phyloP scores from a whole-genome alignment of 2,329 filamentous ascomycete species.

The Didymellaceae sp. region DNA sequence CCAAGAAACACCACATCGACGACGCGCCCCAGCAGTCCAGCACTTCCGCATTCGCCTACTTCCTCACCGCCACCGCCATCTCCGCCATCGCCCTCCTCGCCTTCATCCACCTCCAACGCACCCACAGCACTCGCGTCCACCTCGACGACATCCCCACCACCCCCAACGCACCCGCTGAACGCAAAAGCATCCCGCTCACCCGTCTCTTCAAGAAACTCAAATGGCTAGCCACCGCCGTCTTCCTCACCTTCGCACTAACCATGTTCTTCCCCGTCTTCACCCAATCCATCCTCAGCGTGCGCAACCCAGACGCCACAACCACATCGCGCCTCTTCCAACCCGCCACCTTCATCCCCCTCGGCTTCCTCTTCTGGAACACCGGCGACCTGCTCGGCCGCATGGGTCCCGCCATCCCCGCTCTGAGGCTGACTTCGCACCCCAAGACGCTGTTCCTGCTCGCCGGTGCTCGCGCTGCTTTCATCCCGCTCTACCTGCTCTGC shows the following conservation, averaged over 20 bases:
- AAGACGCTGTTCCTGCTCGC: constrained; percentile 71
- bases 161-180: constrained; percentile 19
- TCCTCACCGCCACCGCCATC: constrained; percentile 82
- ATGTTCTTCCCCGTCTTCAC: constrained; percentile 98
- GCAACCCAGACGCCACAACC: constrained; percentile 47
- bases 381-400: constrained; percentile 84
- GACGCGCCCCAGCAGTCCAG: constrained; percentile 53
- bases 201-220: constrained; percentile 77
- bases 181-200: constrained; percentile 64
- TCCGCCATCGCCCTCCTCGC: constrained; percentile 73
- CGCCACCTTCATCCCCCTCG: constrained; percentile 84
- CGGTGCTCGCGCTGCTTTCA: constrained; percentile 69
- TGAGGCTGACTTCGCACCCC: constrained; percentile 68
- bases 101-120: constrained; percentile 74
- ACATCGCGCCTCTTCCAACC: constrained; percentile 70
- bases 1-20: constrained; percentile 51
- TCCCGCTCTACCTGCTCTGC: constrained; percentile 88
- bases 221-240: constrained; percentile 78
- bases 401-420: constrained; percentile 63
- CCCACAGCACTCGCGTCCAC: constrained; percentile 49
- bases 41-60: constrained; percentile 86
- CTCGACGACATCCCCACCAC: constrained; percentile 32
- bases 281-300: constrained; percentile 53
- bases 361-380: constrained; percentile 90
- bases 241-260: constrained; percentile 79